These are phyloP conservation scores for Blepharisma japonicum DNA, from an alignment of 73 alveolate genomes.

Conservation along the genomic window DNA sequence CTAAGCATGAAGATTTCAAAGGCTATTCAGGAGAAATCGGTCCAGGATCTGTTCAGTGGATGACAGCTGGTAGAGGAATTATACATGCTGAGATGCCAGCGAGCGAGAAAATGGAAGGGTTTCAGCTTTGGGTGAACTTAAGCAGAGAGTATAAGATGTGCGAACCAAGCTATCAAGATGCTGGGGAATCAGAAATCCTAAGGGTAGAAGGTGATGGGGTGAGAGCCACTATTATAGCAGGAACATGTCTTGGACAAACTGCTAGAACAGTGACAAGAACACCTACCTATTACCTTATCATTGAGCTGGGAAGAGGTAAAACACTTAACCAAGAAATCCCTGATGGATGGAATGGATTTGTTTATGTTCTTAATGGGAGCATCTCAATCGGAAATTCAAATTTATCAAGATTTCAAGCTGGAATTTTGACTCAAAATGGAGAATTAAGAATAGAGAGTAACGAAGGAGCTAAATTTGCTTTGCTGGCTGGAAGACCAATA, in stretches of 20 bases:
- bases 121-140: conserved; percentile 82
- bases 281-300: conserved; percentile 75
- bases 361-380: conserved; percentile 58
- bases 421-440: conserved; percentile 34
- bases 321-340: conserved; percentile 58
- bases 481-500: conserved; percentile 80
- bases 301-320: conserved; percentile 47
- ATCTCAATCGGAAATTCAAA: conserved; percentile 28
- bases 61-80: conserved; percentile 97
- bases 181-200: conserved; percentile 45
- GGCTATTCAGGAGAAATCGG: conserved; percentile 47
- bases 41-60: conserved; percentile 90
- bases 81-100: conserved; percentile 92
- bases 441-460: conserved; percentile 1
- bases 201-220: conserved; percentile 51
- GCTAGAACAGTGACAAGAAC: conserved; percentile 87
- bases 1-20: conserved; percentile 82
- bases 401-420: conserved; percentile 8
- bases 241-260: conserved; percentile 80
- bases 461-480: conserved; percentile 37
- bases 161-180: conserved; percentile 79
- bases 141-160: conserved; percentile 58
- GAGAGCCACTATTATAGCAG: conserved; percentile 73
- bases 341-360: conserved; percentile 59
- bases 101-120: conserved; percentile 64